phyloP scores from a whole-genome alignment of 306 rosid species.

The Cercis canadensis region DNA sequence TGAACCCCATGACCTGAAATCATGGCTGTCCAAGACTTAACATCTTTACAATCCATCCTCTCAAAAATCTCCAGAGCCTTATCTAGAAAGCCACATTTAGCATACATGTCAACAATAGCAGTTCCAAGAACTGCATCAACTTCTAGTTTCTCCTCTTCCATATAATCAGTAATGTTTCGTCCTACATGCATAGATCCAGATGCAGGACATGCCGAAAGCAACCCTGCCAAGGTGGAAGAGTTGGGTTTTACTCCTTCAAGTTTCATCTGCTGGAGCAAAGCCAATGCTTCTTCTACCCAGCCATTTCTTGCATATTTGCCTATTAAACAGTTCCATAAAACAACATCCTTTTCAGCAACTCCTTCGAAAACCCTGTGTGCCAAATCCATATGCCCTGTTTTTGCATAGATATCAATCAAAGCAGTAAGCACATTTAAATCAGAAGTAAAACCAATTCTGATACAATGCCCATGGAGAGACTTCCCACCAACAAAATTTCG shows the following conservation, averaged over 20 bases:
- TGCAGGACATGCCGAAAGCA: constrained; percentile 68
- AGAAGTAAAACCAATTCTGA: no score
- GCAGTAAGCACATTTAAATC: constrained; percentile 27
- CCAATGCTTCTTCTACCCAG: constrained; percentile 55
- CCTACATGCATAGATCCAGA: constrained; percentile 53
- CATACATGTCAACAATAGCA: constrained; percentile 68
- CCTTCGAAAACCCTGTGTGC: constrained; percentile 38
- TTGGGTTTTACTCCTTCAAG: constrained; percentile 51
- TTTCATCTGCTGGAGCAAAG: constrained; percentile 55
- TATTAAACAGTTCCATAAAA: constrained; percentile 75
- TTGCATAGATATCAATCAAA: constrained; percentile 18
- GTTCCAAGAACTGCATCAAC: constrained; percentile 73
- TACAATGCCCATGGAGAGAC: constrained; percentile 53
- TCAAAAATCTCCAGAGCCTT: constrained; percentile 61
- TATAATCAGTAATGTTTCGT: constrained; percentile 41
- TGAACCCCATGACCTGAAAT: constrained; percentile 69
- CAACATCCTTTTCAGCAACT: constrained; percentile 59
- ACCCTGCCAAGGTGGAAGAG: constrained; percentile 66
- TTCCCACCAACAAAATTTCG: constrained; percentile 44
- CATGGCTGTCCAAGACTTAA: constrained; percentile 77
- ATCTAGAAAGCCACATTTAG: constrained; percentile 70
- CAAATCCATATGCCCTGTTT: no score
- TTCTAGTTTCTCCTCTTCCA: constrained; percentile 56
- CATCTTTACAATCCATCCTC: constrained; percentile 65
- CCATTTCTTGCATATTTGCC: constrained; percentile 60